Base-by-base conservation (phyloP, 768 basidiomycete species). In the Rhizopogon sp. region DNA sequence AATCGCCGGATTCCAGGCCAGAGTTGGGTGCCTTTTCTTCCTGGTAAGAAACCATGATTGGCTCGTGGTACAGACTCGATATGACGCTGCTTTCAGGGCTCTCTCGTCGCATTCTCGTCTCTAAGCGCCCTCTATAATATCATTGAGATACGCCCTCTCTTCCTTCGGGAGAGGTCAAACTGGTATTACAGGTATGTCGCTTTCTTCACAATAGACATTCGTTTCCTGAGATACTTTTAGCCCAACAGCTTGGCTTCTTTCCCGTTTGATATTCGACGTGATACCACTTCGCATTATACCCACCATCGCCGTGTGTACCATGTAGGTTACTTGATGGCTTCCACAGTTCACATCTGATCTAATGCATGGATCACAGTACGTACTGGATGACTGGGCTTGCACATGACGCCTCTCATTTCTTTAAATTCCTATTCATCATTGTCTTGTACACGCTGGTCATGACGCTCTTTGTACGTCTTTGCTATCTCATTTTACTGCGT, bases 301-400 rank as follows among this genome's bases (percentile, higher is more conserved):
- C 2, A 94, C 93, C 0, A 86, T 98, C 51, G 74, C 95, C 49
- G 86, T 97, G 6, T 81, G 85, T 3, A 84, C 90, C 4, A 90
- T 94, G 88, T 92, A 60, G 64, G 88, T 70, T 2, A 35, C 22
- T 29, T 53, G 14, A 50, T 53, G 14, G 49, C 31, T 8, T 41
- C 3, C 33, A 16, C 1, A 3, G 9, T 14, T 33, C 5, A 13
- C 43, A 16, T 42, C 16, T 49, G 40, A 25, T 53, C 60, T 57
- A 44, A 62, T 54, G 6, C 16, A 20, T 31, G 11, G n/a, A 49
- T 31, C 42, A 9, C 56, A 89, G 87, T 51, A 87, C 86, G n/a
- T 93, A 93, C 62, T 93, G 91, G 90, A 94, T 98, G 95, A 92
- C 93, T 3, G 94, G 95, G 11, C 80, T 98, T 4, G 80, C 90